phyloP scores from a whole-genome alignment of 2,329 filamentous ascomycete species.

The Bipolaris cookei region DNA sequence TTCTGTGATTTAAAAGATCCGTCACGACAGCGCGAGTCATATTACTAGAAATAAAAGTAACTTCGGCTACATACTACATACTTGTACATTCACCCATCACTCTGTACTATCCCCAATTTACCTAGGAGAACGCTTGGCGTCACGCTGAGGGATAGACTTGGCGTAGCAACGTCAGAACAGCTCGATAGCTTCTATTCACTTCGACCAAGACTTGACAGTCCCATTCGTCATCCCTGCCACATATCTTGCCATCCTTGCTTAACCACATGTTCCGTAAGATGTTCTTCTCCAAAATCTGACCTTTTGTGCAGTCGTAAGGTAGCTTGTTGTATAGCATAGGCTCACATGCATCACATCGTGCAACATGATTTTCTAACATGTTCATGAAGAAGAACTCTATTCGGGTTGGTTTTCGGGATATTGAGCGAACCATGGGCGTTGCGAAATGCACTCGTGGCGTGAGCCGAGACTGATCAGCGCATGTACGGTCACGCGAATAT shows the following conservation, averaged over 20 bases:
- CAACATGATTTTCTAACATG: neutral
- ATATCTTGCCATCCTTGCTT: neutral
- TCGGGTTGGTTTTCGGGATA: constrained; percentile 4
- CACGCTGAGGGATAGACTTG: neutral
- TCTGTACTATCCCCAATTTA: neutral
- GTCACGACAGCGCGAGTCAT: neutral
- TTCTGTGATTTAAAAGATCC: neutral
- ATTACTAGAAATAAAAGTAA: neutral
- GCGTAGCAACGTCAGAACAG: neutral
- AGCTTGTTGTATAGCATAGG: neutral
- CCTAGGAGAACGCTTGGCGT: neutral
- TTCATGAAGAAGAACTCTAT: constrained; percentile 1
- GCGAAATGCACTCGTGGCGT: neutral
- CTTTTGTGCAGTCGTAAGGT: neutral
- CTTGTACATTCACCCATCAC: neutral
- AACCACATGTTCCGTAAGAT: neutral
- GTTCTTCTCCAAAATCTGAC: neutral
- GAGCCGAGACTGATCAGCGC: neutral
- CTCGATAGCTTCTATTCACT: neutral
- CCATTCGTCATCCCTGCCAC: neutral
- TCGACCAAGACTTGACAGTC: neutral
- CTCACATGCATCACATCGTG: neutral
- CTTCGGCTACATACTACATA: neutral
- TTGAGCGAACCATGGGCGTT: neutral
- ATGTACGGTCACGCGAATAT: neutral